A percentile compares a stretch with the other conserved stretches of the same genome.
Conservation (phyloP, 768 basidiomycete species). For the Xerocomellus intermedius region DNA sequence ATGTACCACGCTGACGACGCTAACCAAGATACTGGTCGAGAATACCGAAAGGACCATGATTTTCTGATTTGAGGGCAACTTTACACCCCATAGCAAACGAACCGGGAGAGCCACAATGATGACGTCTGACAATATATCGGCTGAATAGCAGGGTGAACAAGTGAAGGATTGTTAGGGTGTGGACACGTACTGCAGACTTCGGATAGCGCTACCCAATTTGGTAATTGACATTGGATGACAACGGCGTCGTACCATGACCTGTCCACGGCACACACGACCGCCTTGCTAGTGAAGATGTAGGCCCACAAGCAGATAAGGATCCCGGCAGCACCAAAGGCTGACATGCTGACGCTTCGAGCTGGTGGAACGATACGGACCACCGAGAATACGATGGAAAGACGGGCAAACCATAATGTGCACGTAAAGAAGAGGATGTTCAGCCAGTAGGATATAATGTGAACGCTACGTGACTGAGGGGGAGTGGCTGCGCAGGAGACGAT, state of each 20-base stretch:
- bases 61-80: constrained; percentile 39
- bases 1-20: constrained; percentile 43
- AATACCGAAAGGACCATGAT: constrained; percentile 45
- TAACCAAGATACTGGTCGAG: constrained; percentile 53
- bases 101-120: constrained; percentile 47
- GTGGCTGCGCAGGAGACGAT: constrained; percentile 29
- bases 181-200: constrained; percentile 49
- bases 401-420: constrained; percentile 28
- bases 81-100: constrained; percentile 43
- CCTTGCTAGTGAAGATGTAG: constrained; percentile 17
- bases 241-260: constrained; percentile 37
- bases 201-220: constrained; percentile 47
- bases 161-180: too few species aligned
- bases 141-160: constrained; percentile 24
- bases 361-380: constrained; percentile 26
- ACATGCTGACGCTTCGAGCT: neutral
- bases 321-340: neutral
- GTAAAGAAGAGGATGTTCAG: constrained; percentile 20
- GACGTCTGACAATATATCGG: constrained; percentile 46
- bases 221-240: constrained; percentile 43
- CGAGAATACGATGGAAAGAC: constrained; percentile 26
- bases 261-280: constrained; percentile 42
- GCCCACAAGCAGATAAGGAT: constrained; percentile 20
- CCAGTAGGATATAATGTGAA: constrained; percentile 22
- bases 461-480: constrained; percentile 11